Evolutionary conservation across 495 filamentous ascomycete species (phyloP).

Genomic region (Chaetomium tenue): DNA sequence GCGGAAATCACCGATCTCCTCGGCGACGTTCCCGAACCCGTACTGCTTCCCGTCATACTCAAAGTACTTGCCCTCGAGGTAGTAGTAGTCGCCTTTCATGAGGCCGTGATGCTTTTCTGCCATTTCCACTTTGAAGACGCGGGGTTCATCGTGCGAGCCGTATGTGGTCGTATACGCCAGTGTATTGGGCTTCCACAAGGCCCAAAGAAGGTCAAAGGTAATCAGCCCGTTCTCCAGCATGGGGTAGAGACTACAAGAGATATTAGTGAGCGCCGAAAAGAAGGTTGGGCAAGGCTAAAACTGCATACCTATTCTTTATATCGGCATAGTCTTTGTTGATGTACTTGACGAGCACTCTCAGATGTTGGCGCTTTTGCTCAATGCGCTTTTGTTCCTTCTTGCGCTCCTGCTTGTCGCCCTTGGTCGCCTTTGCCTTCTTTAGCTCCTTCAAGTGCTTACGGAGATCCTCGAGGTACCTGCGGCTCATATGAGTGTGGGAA

Average conservation of each 20-base stretch:
- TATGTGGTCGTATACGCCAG: slow-evolving; percentile 81
- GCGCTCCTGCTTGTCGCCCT: slow-evolving; percentile 56
- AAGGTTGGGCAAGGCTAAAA: too few relatives aligned
- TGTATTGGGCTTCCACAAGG: slow-evolving; percentile 86
- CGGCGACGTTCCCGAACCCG: slow-evolving; percentile 58
- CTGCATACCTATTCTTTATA: slow-evolving; percentile 58
- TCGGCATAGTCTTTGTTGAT: slow-evolving; percentile 79
- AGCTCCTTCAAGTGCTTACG: slow-evolving; percentile 62
- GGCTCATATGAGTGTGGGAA: slow-evolving; percentile 10
- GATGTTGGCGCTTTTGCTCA: slow-evolving; percentile 61
- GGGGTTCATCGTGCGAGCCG: slow-evolving; percentile 73
- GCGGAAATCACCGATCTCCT: slow-evolving; percentile 76
- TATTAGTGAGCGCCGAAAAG: not conserved
- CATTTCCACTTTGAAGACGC: slow-evolving; percentile 86
- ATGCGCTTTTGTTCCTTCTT: slow-evolving; percentile 65
- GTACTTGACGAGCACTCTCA: slow-evolving; percentile 77
- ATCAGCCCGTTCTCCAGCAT: slow-evolving; percentile 81
- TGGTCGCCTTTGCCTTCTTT: slow-evolving; percentile 51
- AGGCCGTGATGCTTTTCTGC: slow-evolving; percentile 69
- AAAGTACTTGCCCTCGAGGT: slow-evolving; percentile 73
- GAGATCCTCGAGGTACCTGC: slow-evolving; percentile 72
- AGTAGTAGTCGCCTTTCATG: slow-evolving; percentile 77
- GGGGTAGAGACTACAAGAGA: slow-evolving; percentile 62
- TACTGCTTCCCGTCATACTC: slow-evolving; percentile 76
- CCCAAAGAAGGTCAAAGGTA: slow-evolving; percentile 89